Base-by-base conservation (phyloP, 1,284 basidiomycete genomes). In the Takashimella tepidaria region DNA sequence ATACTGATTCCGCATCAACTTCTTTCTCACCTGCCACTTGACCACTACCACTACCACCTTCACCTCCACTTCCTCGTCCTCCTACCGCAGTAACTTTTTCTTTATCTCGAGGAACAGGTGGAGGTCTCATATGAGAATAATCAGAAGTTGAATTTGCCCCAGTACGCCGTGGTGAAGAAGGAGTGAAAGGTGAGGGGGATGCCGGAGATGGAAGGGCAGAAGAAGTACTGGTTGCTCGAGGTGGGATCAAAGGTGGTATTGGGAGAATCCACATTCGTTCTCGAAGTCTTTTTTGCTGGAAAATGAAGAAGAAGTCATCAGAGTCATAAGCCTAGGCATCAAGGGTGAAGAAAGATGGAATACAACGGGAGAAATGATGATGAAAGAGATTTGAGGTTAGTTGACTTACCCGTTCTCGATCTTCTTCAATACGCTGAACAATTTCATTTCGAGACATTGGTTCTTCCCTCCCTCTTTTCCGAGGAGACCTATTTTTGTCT, bases 231-330 rank as follows among this genome's bases (percentile, higher is more conserved):
- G 42, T 50, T 10, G 41, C 40, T 27, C 54, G 50, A 26, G 51
- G 51, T 20, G 20, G 51, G 25, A 10, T 37, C 45, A 70, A 49
- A 46, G 68, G 56, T 4, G 70, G 72, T 45, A 74, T 66, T 41
- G 75, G 74, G 23, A 95, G 85, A 25, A 96, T 91, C 92, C 93
- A 97, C 47, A 91, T 84, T 20, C 89, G 83, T 73, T 97, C 92
- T 43, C 91, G 83, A 1, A 97, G 80, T 2, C 92, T 84, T 74
- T 97, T 96, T 69, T 97, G 92, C 61, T 80, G 59, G 45, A 19
- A 43, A 40, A 11, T n/a, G 31, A 50, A 23, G 48, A 41, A n/a
- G 20, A 37, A 37, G 8, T 37, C 10, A 16, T 37, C 31, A 37
- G 31, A 37, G 31, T n/a, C n/a, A n/a, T n/a, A n/a, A n/a, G n/a